Evolutionary conservation across 257 asterid species (phyloP).

Genomic region (Thymus mandschuricus): DNA sequence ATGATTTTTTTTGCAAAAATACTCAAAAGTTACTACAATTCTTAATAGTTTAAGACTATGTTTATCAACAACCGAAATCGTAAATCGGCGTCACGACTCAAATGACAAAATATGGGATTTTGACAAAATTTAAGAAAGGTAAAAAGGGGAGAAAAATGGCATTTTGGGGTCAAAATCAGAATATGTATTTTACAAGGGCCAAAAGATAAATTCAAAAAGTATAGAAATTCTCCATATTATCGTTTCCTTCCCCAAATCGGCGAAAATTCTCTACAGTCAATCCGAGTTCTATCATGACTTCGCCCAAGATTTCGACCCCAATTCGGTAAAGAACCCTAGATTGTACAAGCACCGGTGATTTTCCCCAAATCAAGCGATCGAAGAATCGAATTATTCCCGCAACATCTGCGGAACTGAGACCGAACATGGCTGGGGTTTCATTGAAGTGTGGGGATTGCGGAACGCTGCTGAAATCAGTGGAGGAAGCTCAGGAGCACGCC

Average conservation of each 20-base stretch:
- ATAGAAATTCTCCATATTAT: background rate
- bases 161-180: background rate
- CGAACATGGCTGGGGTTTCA: constrained; percentile 75
- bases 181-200: background rate
- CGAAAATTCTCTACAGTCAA: too few species aligned
- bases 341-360: too few species aligned
- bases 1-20: too few species aligned
- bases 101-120: too few species aligned
- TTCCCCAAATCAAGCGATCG: constrained; percentile 23
- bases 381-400: background rate
- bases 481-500: constrained; percentile 98
- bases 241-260: background rate
- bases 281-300: too few species aligned
- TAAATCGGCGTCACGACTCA: too few species aligned
- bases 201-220: background rate
- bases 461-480: constrained; percentile 78
- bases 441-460: constrained; percentile 96
- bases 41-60: too few species aligned
- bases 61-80: too few species aligned
- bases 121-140: too few species aligned
- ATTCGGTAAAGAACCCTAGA: constrained; percentile 22
- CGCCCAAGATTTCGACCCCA: constrained; percentile 9
- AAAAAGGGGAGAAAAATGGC: too few species aligned
- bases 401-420: background rate
- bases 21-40: too few species aligned